Percentiles rank a stretch among this genome's conserved stretches.
These are phyloP conservation scores for Chrysoporthe cubensis DNA, from an alignment of 2,329 filamentous ascomycete species.

Conservation along the genomic window DNA sequence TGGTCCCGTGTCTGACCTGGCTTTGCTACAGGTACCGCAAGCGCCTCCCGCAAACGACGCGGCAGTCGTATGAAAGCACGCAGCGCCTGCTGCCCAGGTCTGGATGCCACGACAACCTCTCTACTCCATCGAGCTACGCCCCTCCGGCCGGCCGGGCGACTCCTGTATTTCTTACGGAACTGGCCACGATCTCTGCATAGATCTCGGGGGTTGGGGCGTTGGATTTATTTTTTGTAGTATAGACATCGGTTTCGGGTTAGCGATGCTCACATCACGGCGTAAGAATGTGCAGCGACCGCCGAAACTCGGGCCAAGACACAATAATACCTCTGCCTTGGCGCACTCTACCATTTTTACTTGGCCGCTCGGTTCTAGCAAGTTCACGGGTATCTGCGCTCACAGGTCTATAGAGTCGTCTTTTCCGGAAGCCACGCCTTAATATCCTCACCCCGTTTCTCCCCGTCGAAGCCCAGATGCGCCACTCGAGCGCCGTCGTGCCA, in stretches of 20 bases:
- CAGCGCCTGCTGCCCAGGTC: not conserved
- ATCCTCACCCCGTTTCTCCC: conserved; percentile 15
- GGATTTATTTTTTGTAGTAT: conserved; percentile 26
- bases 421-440: conserved; percentile 5
- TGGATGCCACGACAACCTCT: conserved; percentile 15
- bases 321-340: conserved; percentile 25
- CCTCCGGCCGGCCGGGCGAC: not conserved
- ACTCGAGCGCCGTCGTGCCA: conserved; percentile 45
- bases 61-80: conserved; percentile 19
- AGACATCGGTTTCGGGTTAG: conserved; percentile 21
- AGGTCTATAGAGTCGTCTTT: not conserved
- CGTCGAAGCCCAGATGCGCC: conserved; percentile 8
- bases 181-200: conserved; percentile 26
- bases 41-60: conserved; percentile 19
- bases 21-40: conserved; percentile 22
- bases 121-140: conserved; percentile 22
- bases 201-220: conserved; percentile 24
- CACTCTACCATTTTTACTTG: not conserved
- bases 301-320: conserved; percentile 22
- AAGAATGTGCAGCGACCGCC: conserved; percentile 5
- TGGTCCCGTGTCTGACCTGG: not conserved
- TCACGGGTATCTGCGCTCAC: conserved; percentile 12
- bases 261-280: conserved; percentile 9
- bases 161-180: conserved; percentile 23
- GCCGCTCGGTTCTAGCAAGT: not conserved